These are phyloP conservation scores for Panicum virgatum DNA, from an alignment of 202 grass and related monocot genomes.

Conservation along the genomic window DNA sequence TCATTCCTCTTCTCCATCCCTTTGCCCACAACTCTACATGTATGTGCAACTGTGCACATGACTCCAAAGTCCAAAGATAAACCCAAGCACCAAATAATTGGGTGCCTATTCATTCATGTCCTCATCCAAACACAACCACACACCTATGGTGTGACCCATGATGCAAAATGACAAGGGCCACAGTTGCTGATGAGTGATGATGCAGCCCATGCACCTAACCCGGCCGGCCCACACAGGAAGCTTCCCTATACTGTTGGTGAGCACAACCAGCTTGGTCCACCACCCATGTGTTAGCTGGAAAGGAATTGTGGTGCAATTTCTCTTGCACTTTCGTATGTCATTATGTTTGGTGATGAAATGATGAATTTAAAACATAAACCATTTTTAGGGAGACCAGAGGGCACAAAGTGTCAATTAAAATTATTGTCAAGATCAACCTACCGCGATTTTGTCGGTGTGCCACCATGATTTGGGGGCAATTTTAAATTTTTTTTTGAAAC, in stretches of 20 bases:
- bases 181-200: slow-evolving; percentile 7
- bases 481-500: no score
- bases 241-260: neutral
- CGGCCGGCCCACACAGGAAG: neutral
- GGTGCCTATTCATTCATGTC: neutral
- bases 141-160: neutral
- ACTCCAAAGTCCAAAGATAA: neutral
- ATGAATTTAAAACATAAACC: neutral
- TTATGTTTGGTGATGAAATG: neutral
- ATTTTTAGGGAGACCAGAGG: neutral
- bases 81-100: slow-evolving; percentile 32
- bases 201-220: slow-evolving; percentile 32
- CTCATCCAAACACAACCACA: neutral
- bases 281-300: slow-evolving; percentile 6
- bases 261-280: neutral
- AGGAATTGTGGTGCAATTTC: neutral
- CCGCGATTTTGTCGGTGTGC: neutral
- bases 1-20: neutral
- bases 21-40: neutral
- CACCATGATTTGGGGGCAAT: neutral
- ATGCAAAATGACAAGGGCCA: neutral
- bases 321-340: neutral
- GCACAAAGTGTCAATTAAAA: neutral
- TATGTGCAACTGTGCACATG: neutral
- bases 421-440: neutral